These are phyloP conservation scores for Trametes sp. DNA, from an alignment of 1,284 basidiomycete species.

Conservation along the genomic window DNA sequence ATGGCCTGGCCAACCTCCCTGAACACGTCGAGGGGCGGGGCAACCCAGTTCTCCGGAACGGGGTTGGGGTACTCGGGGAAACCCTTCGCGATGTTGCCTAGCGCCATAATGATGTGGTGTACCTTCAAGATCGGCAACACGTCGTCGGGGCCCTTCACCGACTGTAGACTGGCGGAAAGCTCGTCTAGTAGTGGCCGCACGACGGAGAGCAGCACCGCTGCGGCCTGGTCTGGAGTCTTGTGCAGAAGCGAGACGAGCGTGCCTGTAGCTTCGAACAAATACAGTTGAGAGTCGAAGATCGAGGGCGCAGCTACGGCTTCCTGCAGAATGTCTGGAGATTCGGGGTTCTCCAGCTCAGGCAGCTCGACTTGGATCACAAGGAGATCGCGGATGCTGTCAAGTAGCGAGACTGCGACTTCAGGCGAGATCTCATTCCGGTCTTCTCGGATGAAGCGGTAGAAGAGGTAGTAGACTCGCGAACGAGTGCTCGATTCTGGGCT, in stretches of 20 bases:
- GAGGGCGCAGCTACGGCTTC: conserved; percentile 83
- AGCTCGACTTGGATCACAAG: conserved; percentile 71
- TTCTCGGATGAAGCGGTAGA: conserved; percentile 93
- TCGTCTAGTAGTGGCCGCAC: conserved; percentile 86
- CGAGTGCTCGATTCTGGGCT: conserved; percentile 78
- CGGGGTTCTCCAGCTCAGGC: conserved; percentile 68
- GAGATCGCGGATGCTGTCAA: conserved; percentile 79
- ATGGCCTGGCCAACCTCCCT: conserved; percentile 90
- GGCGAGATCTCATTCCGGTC: conserved; percentile 80
- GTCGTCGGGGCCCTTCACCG: conserved; percentile 66
- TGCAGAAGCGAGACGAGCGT: conserved; percentile 82
- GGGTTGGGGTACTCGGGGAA: conserved; percentile 89
- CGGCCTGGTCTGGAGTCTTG: conserved; percentile 75
- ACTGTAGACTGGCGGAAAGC: conserved; percentile 74
- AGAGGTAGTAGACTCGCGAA: conserved; percentile 90
- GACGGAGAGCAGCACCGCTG: conserved; percentile 77
- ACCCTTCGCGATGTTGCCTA: conserved; percentile 96
- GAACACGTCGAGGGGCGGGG: conserved; percentile 85
- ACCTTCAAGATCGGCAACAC: conserved; percentile 83
- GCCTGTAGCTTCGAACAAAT: conserved; percentile 94
- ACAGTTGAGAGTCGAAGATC: conserved; percentile 91
- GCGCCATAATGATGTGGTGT: conserved; percentile 96
- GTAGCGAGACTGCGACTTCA: conserved; percentile 75
- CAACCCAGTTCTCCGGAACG: conserved; percentile 69
- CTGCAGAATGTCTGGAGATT: conserved; percentile 72